Percentiles rank a stretch among this genome's conserved stretches.
phyloP scores from a whole-genome alignment of 192 early-diverging fungal species.

The Spinellus fusiger region DNA sequence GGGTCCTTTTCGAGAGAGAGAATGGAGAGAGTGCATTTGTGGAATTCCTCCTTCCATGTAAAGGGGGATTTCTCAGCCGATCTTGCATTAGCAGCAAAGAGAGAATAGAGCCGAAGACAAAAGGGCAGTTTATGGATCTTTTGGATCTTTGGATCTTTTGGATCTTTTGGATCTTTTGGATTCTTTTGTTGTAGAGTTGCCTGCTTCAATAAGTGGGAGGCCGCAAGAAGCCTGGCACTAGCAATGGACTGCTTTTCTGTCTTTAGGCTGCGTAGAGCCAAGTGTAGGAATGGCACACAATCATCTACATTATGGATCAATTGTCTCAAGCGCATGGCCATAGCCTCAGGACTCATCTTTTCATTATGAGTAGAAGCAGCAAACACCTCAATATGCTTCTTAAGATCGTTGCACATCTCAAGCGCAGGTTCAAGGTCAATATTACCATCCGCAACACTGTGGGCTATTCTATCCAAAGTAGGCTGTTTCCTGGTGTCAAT shows the following conservation, averaged over 20 bases:
- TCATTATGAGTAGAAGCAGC: constrained; percentile 26
- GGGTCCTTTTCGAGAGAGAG: not conserved
- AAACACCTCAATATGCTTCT: constrained; percentile 47
- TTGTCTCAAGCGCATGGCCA: constrained; percentile 2
- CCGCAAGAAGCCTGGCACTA: constrained; percentile 39
- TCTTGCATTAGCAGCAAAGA: constrained; percentile 62
- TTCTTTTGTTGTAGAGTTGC: too few species aligned
- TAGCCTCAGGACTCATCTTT: constrained; percentile 8
- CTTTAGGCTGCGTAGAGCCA: constrained; percentile 29
- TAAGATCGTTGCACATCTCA: constrained; percentile 46
- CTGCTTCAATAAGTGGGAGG: constrained; percentile 49
- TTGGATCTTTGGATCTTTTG: too few species aligned
- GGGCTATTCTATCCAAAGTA: constrained; percentile 64
- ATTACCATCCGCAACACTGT: constrained; percentile 57
- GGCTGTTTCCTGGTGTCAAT: too few species aligned
- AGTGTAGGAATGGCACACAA: constrained; percentile 30
- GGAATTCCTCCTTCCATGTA: constrained; percentile 82
- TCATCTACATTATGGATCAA: constrained; percentile 24
- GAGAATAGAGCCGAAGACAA: constrained; percentile 53
- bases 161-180: too few species aligned
- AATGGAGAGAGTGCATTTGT: constrained; percentile 40
- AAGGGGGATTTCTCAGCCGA: constrained; percentile 51
- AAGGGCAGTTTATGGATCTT: constrained; percentile 29
- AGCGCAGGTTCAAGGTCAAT: constrained; percentile 49
- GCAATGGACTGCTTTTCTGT: constrained; percentile 1